Evolutionary conservation across 192 early-diverging fungal species (phyloP).

Genomic region (Gorgonomyces haynaldii): DNA sequence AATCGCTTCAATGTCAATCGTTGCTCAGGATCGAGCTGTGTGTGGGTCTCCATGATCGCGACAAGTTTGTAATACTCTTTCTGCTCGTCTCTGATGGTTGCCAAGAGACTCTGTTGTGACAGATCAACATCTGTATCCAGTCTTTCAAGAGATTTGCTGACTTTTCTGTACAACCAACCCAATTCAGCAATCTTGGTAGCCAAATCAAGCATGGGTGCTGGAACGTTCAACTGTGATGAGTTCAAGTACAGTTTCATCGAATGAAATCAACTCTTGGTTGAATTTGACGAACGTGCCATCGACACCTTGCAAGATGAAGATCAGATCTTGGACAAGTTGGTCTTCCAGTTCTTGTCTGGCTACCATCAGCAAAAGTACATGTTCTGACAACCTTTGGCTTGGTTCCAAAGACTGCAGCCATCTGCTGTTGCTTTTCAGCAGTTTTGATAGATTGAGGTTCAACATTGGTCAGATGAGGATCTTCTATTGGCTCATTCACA

Average conservation of each 20-base stretch:
- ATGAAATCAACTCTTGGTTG: conserved; percentile 40
- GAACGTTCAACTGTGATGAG: conserved; percentile 28
- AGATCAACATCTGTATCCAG: conserved; percentile 13
- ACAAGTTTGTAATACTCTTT: conserved; percentile 77
- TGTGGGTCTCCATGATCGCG: conserved; percentile 70
- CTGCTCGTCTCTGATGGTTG: conserved; percentile 68
- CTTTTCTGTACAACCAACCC: conserved; percentile 61
- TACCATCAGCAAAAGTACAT: no score
- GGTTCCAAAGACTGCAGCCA: no score
- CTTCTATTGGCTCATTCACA: no score
- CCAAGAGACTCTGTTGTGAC: conserved; percentile 61
- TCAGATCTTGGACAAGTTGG: conserved; percentile 74
- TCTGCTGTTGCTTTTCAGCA: no score
- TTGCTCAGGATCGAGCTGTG: conserved; percentile 37
- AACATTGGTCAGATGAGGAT: no score
- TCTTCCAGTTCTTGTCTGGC: no score
- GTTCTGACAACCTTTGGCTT: no score
- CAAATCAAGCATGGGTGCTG: conserved; percentile 53
- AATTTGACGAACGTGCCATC: conserved; percentile 74
- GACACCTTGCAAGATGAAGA: conserved; percentile 90
- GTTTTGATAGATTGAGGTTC: no score
- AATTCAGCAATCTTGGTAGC: conserved; percentile 59
- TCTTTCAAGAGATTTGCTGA: conserved; percentile 43
- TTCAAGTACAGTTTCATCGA: conserved; percentile 29
- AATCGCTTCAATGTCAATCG: conserved; percentile 74